Conservation (phyloP, 768 basidiomycete genomes). For the Leccinum fibrillosum region DNA sequence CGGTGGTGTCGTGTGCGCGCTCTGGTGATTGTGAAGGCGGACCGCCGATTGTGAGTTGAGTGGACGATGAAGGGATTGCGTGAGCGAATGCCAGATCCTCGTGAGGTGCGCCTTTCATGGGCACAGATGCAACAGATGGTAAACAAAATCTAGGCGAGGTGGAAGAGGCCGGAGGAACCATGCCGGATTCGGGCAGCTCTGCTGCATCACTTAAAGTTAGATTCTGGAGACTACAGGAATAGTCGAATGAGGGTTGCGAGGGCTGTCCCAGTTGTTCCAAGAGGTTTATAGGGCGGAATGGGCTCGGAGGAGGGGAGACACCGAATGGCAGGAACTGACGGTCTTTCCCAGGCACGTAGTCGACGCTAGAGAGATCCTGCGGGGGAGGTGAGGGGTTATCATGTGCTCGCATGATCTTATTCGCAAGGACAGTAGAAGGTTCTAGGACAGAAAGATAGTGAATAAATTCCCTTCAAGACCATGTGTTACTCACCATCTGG, state of each 20-base stretch:
- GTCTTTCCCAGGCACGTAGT: constrained; percentile 17
- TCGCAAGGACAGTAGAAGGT: constrained; percentile 65
- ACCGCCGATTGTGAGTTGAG: constrained; percentile 17
- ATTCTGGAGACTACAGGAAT: neutral
- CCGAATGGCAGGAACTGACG: constrained; percentile 14
- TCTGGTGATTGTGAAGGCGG: constrained; percentile 22
- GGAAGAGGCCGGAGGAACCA: constrained; percentile 28
- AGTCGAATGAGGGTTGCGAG: constrained; percentile 5
- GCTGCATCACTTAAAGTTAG: constrained; percentile 3
- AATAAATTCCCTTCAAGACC: constrained; percentile 3
- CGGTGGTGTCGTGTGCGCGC: constrained; percentile 8
- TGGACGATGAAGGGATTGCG: constrained; percentile 8
- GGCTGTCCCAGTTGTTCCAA: constrained; percentile 25
- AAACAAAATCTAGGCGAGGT: constrained; percentile 45
- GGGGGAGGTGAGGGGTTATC: constrained; percentile 77
- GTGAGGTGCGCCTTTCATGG: neutral
- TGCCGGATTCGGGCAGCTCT: constrained; percentile 1
- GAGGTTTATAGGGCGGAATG: constrained; percentile 33
- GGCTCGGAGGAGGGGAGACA: constrained; percentile 25
- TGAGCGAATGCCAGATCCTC: constrained; percentile 1
- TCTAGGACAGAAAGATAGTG: constrained; percentile 37
- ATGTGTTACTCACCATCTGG: constrained; percentile 41
- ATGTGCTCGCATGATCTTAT: constrained; percentile 62
- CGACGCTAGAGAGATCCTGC: constrained; percentile 12
- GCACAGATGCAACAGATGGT: constrained; percentile 16